Percentiles rank a stretch among this genome's conserved stretches.
phyloP scores from a whole-genome alignment of 176 grass and related monocot species.

The Zoysia pacifica region DNA sequence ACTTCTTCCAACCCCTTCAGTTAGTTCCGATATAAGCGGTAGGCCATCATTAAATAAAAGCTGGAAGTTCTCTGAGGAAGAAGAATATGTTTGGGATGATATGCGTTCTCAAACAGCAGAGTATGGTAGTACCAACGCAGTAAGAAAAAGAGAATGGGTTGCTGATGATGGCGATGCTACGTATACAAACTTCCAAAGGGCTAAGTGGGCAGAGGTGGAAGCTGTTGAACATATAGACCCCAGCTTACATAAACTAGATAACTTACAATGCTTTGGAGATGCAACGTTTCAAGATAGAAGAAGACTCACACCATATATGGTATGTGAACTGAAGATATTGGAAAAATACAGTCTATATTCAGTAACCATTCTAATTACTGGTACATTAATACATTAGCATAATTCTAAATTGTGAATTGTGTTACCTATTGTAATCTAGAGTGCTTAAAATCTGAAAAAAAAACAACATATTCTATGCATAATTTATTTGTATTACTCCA shows the following conservation, averaged over 20 bases:
- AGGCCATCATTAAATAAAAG: slow-evolving; percentile 59
- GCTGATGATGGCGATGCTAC: slow-evolving; percentile 46
- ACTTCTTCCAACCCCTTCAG: slow-evolving; percentile 47
- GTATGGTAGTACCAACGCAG: slow-evolving; percentile 42
- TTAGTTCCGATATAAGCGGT: slow-evolving; percentile 53
- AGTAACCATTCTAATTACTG: slow-evolving; percentile 20
- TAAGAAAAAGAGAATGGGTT: slow-evolving; percentile 68
- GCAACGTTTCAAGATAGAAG: slow-evolving; percentile 47
- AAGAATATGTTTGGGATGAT: slow-evolving; percentile 95
- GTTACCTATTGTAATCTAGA: neutral
- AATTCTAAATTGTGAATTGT: slow-evolving; percentile 1
- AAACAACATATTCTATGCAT: neutral
- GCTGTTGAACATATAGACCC: slow-evolving; percentile 38
- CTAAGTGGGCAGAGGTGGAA: slow-evolving; percentile 47
- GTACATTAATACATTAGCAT: slow-evolving; percentile 10
- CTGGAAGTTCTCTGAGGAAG: slow-evolving; percentile 97
- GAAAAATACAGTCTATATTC: neutral
- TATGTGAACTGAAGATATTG: slow-evolving; percentile 39
- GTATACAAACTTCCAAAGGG: slow-evolving; percentile 53
- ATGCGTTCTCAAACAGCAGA: slow-evolving; percentile 51
- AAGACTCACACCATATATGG: slow-evolving; percentile 44
- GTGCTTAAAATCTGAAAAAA: slow-evolving; percentile 1
- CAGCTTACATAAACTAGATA: slow-evolving; percentile 44
- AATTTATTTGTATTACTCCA: neutral
- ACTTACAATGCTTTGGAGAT: slow-evolving; percentile 45